Conservation (phyloP, 148 eudicot genomes). For the Oxyria digyna region DNA sequence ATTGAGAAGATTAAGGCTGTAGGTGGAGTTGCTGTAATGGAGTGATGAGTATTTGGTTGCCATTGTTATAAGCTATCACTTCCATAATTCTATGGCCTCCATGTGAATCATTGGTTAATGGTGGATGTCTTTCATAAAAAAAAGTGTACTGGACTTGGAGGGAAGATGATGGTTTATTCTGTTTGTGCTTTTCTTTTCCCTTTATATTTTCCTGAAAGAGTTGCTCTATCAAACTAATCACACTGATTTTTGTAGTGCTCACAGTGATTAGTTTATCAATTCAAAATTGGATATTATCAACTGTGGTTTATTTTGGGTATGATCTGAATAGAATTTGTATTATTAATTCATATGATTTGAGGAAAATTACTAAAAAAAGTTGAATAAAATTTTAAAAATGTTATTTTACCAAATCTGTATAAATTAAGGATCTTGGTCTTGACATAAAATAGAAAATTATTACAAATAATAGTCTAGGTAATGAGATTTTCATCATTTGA, state of each 20-base stretch:
- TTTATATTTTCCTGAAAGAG: not conserved
- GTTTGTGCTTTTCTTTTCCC: not conserved
- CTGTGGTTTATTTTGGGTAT: too few relatives aligned
- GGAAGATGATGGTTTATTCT: not conserved
- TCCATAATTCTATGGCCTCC: not conserved
- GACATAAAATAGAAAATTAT: too few relatives aligned
- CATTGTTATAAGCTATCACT: not conserved
- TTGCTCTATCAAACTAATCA: not conserved
- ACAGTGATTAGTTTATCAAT: not conserved
- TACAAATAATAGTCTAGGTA: too few relatives aligned
- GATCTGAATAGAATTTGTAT: too few relatives aligned
- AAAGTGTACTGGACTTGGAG: not conserved
- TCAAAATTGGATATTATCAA: too few relatives aligned
- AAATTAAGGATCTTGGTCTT: too few relatives aligned
- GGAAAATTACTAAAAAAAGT: too few relatives aligned
- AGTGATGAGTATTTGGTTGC: constrained; percentile 22
- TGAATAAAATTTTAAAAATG: too few relatives aligned
- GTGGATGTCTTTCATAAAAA: not conserved
- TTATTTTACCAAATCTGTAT: too few relatives aligned
- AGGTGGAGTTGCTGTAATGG: constrained; percentile 78
- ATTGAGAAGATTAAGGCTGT: constrained; percentile 71
- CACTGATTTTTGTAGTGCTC: too few relatives aligned
- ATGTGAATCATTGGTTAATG: not conserved
- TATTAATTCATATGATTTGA: too few relatives aligned
- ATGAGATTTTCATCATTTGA: too few relatives aligned